Conservation (phyloP, 2,329 filamentous ascomycete genomes). For the Exophiala aquamarina region DNA sequence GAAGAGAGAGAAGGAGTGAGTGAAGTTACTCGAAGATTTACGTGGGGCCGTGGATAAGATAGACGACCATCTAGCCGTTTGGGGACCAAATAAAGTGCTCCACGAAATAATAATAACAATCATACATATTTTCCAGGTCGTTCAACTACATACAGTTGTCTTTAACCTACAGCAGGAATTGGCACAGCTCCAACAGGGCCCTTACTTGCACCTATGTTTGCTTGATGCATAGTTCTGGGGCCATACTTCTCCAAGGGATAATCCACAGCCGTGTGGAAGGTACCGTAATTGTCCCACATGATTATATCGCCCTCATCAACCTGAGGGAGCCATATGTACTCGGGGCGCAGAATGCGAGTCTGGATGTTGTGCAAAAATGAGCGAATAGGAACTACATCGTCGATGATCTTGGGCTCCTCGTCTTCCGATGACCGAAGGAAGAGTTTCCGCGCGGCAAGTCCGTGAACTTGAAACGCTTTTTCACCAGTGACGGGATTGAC, state of each 20-base stretch:
- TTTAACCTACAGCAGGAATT: constrained; percentile 11
- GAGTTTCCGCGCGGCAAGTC: constrained; percentile 40
- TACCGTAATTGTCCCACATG: constrained; percentile 46
- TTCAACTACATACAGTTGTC: not conserved
- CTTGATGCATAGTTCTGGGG: constrained; percentile 48
- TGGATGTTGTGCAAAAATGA: constrained; percentile 39
- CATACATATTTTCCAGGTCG: not conserved
- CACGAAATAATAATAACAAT: not conserved
- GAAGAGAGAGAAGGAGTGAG: too few species aligned
- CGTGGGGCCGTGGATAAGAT: constrained; percentile 1
- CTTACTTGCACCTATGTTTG: constrained; percentile 41
- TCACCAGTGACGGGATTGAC: constrained; percentile 44
- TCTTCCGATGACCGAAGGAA: constrained; percentile 37
- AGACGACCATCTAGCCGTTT: not conserved
- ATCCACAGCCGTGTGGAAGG: constrained; percentile 47
- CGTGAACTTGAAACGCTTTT: constrained; percentile 47
- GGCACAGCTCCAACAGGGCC: constrained; percentile 32
- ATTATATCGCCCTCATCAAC: constrained; percentile 47
- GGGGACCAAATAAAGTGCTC: not conserved
- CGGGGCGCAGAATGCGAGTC: constrained; percentile 42
- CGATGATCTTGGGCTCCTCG: constrained; percentile 37
- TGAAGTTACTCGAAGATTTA: too few species aligned
- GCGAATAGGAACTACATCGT: constrained; percentile 41
- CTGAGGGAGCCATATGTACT: constrained; percentile 43
- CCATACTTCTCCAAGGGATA: constrained; percentile 41